These are phyloP conservation scores for Ilex asprella DNA, from an alignment of 257 asterid genomes.

Conservation along the genomic window DNA sequence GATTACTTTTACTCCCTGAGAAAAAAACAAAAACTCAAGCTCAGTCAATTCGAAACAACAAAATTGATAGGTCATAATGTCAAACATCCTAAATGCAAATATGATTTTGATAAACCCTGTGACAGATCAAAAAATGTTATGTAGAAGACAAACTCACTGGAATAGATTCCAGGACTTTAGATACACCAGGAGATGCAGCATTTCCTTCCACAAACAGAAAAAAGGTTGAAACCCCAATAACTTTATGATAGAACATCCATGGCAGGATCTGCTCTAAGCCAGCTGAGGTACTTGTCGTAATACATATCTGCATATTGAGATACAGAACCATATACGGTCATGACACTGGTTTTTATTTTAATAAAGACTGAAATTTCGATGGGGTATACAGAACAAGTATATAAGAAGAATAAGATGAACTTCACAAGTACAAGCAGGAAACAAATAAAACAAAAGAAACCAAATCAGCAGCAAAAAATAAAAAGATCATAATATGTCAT, in stretches of 20 bases:
- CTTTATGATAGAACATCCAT: constrained; percentile 73
- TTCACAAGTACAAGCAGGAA: no score
- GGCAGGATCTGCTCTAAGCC: constrained; percentile 62
- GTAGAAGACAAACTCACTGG: constrained; percentile 35
- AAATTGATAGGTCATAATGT: background rate
- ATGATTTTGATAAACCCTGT: constrained; percentile 12
- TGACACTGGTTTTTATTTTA: no score
- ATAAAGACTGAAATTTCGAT: no score
- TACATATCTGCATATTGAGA: constrained; percentile 42
- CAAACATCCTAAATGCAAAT: constrained; percentile 4
- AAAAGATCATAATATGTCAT: no score
- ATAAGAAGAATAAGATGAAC: no score
- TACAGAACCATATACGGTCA: background rate
- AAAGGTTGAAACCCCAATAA: constrained; percentile 45
- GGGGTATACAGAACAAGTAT: no score
- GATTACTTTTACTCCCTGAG: constrained; percentile 86
- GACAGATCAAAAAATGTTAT: constrained; percentile 5
- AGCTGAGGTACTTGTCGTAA: constrained; percentile 55
- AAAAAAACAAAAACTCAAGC: constrained; percentile 5
- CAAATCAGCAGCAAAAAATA: no score
- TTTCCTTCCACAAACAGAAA: constrained; percentile 62
- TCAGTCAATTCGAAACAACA: constrained; percentile 6
- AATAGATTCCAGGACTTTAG: constrained; percentile 44
- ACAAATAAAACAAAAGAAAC: no score
- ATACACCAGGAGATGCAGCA: constrained; percentile 35